Evolutionary conservation across 306 rosid genomes (phyloP).

Genomic region (Echinosophora koreensis): DNA sequence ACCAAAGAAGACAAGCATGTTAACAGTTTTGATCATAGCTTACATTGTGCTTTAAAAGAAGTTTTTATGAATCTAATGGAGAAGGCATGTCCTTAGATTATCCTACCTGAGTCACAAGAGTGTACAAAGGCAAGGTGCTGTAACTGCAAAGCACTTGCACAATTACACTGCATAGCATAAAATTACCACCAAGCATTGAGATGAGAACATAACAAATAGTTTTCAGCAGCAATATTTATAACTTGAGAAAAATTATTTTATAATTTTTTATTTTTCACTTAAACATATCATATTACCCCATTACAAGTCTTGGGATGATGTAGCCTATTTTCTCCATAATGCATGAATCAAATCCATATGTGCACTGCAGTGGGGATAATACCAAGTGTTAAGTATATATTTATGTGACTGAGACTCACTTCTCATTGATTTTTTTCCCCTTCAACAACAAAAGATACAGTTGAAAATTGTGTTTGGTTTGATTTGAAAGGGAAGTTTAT

Average conservation of each 20-base stretch:
- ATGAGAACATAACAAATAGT: conserved; percentile 23
- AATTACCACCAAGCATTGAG: conserved; percentile 35
- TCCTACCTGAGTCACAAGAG: conserved; percentile 81
- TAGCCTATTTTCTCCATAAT: conserved; percentile 76
- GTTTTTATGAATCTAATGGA: conserved; percentile 1
- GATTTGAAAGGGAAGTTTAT: conserved; percentile 30
- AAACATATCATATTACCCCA: conserved; percentile 66
- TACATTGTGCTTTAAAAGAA: conserved; percentile 1
- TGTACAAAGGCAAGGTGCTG: conserved; percentile 84
- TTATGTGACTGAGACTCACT: not conserved
- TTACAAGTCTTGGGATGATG: conserved; percentile 76
- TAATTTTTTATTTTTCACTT: conserved; percentile 33
- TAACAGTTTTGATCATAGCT: conserved; percentile 28
- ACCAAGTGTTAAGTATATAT: not conserved
- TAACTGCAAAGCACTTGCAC: conserved; percentile 98
- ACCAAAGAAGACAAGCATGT: conserved; percentile 7
- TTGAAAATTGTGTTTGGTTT: conserved; percentile 17
- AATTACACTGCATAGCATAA: conserved; percentile 63
- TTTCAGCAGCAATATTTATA: conserved; percentile 27
- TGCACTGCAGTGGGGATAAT: conserved; percentile 58
- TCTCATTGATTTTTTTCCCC: not conserved
- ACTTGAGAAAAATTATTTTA: not conserved
- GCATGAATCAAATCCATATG: conserved; percentile 87
- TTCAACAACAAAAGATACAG: not conserved
- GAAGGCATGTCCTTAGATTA: conserved; percentile 19